These are phyloP conservation scores for Heliamphora ciliata DNA, from an alignment of 179 eudicot genomes.

Conservation along the genomic window DNA sequence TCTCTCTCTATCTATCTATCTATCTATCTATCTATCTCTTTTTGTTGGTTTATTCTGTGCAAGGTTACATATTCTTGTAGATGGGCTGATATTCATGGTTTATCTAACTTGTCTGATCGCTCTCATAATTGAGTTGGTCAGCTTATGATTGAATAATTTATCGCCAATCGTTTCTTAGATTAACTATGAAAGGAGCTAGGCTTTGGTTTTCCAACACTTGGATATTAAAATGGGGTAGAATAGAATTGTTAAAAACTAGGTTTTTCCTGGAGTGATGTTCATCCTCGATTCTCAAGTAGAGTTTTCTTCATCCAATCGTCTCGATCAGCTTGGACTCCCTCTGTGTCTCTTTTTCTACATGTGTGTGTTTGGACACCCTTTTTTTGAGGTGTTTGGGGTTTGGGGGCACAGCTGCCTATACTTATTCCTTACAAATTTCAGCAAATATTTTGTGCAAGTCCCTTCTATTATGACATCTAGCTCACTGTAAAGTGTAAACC, in stretches of 20 bases:
- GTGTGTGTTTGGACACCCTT: background rate
- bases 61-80: background rate
- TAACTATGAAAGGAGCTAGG: background rate
- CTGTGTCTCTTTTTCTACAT: background rate
- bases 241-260: background rate
- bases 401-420: background rate
- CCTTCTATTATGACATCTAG: background rate
- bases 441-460: background rate
- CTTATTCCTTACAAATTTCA: background rate
- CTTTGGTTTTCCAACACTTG: background rate
- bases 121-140: background rate
- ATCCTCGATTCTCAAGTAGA: background rate
- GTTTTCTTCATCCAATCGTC: conserved; percentile 1
- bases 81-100: background rate
- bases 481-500: conserved; percentile 12
- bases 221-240: background rate
- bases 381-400: background rate
- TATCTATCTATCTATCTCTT: conserved; percentile 2
- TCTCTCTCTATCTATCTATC: conserved; percentile 3
- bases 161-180: background rate
- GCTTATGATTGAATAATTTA: conserved; percentile 9
- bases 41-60: conserved; percentile 11
- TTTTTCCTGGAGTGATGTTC: background rate
- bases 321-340: background rate
- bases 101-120: background rate